Evolutionary conservation across 202 grass and related monocot species (phyloP).

Genomic region (Panicum hallii): DNA sequence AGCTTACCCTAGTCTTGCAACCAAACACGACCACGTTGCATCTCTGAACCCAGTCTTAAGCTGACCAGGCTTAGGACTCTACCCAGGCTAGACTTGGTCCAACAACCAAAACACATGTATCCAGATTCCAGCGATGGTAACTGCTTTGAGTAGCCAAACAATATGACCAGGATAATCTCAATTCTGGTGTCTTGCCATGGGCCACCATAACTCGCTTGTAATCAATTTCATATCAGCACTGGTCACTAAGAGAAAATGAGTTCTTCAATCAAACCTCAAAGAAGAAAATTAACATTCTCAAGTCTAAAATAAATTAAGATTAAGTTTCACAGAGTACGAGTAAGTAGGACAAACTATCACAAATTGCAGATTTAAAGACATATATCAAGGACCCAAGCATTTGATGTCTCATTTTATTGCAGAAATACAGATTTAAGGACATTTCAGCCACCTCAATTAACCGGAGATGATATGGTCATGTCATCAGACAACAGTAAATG

Average conservation of each 20-base stretch:
- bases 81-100: too few relatives aligned
- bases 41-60: too few relatives aligned
- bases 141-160: not conserved
- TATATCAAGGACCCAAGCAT: not conserved
- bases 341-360: not conserved
- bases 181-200: not conserved
- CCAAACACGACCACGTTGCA: too few relatives aligned
- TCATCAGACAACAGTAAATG: constrained; percentile 11
- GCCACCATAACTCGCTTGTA: not conserved
- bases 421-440: constrained; percentile 13
- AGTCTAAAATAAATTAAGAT: not conserved
- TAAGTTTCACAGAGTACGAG: not conserved
- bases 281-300: not conserved
- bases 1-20: too few relatives aligned
- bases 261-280: constrained; percentile 15
- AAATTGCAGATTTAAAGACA: not conserved
- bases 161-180: not conserved
- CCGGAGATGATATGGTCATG: not conserved
- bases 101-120: not conserved
- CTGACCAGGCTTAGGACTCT: too few relatives aligned
- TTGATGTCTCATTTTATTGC: not conserved
- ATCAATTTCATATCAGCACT: not conserved
- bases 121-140: not conserved
- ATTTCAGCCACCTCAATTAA: constrained; percentile 8
- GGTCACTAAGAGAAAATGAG: not conserved